Base-by-base conservation (phyloP, 176 grass and related monocot species). In the Eragrostis curvula region DNA sequence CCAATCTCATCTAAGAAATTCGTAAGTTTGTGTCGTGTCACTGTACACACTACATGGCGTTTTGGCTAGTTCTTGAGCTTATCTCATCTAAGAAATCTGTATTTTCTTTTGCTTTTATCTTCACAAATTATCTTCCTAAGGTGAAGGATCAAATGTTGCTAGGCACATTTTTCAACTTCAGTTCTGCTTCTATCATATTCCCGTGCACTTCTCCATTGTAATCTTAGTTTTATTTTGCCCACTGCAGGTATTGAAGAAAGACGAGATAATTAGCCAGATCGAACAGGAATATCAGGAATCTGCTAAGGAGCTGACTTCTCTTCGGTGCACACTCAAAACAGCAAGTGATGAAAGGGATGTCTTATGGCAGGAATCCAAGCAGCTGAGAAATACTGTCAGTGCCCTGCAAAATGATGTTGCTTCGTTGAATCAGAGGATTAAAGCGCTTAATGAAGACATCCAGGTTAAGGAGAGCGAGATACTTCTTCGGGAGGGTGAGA, bases 401-500 rank as follows among this genome's bases (percentile, higher is more conserved):
- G 62, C 28, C 51, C 58, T 93, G 80, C 82, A 89, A 78, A 79
- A 87, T 9, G 94, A 93, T 49, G 59, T 83, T 58, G 71, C 56
- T 81, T 89, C 62, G 3, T 42, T 89, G n/a, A 88, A 69, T 73
- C 74, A 87, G 78, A 97, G 83, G 62, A 87, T 97, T 9, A 87
- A 85, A 71, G 61, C 49, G 3, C 90, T 91, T 64, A 69, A 89
- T 27, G 83, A 90, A 82, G 85, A 93, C 27, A 67, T 97, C 85
- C 71, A 80, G 30, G 43, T 79, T 7, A 93, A 96, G 81, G 94
- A 96, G 70, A 91, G 88, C 7, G 85, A 91, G 32, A 71, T 93
- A 79, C 86, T 97, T 23, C 57, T 91, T 12, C 81, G 73, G 9
- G 90, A 96, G 49, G 94, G 88, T 15, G 83, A 93, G 82, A 87